phyloP scores from a whole-genome alignment of 306 rosid genomes.

The Pterocarpus santalinus region DNA sequence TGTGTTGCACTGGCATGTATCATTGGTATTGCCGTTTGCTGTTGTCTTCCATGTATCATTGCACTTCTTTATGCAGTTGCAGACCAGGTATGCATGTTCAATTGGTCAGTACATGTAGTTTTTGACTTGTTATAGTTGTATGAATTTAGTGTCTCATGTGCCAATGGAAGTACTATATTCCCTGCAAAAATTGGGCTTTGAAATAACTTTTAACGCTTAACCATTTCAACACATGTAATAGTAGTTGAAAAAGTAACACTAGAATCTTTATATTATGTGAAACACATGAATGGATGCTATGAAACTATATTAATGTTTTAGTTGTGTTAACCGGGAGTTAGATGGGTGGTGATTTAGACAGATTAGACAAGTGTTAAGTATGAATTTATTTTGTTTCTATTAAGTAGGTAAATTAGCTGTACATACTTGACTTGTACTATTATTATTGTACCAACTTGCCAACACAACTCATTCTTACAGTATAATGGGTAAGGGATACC shows the following conservation, averaged over 20 bases:
- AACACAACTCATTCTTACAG: neutral
- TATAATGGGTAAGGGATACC: neutral
- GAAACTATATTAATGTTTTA: neutral
- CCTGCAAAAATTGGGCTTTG: constrained; percentile 23
- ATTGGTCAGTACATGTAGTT: constrained; percentile 21
- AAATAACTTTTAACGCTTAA: constrained; percentile 14
- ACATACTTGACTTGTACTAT: constrained; percentile 9
- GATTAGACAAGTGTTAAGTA: constrained; percentile 15
- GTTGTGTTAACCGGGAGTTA: neutral
- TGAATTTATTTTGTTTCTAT: constrained; percentile 23
- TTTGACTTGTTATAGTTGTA: neutral
- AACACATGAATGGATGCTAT: neutral
- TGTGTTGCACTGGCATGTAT: constrained; percentile 97
- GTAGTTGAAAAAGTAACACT: neutral
- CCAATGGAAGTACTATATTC: constrained; percentile 21
- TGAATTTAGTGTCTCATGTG: constrained; percentile 25
- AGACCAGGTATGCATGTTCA: constrained; percentile 76
- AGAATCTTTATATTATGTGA: neutral
- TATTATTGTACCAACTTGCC: neutral
- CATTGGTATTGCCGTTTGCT: constrained; percentile 95
- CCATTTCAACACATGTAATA: constrained; percentile 13
- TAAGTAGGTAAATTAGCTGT: neutral
- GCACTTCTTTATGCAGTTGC: constrained; percentile 95
- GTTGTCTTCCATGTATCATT: constrained; percentile 94
- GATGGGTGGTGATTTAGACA: neutral